Base-by-base conservation (phyloP, 768 basidiomycete genomes). In the Mycena galericulata region DNA sequence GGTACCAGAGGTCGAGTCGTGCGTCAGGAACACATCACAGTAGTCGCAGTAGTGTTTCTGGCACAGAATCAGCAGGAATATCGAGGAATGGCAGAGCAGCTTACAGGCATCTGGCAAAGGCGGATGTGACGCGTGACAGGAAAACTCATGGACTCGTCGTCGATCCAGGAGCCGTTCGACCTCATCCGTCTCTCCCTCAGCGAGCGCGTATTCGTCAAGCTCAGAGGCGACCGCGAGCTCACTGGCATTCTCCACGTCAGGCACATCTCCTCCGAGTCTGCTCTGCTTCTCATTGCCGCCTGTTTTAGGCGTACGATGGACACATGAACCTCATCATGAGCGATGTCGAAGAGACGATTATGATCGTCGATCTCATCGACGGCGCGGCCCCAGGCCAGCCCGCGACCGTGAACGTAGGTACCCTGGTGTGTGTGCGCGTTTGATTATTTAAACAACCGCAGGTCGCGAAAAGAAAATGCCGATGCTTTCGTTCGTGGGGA, bases 301-400 rank as follows among this genome's bases (percentile, higher is more conserved):
- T 30, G 64, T 68, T 72, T 15, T 75, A 99, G 98, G 98, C 98
- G 24, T 99, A 99, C 76, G 98, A 99, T 82, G 98, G 97, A n/a
- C 98, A 99, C 80, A 99, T 99, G 98, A 99, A 99, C 79, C 86
- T 99, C 74, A 98, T 99, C 70, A 86, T 99, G 74, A 96, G 95
- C 74, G 95, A 98, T 76, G 98, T 98, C 18, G 97, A 98, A 77
- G 98, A 99, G 83, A 96, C 93, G 3, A 95, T 99, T 69, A 93
- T 97, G 89, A 86, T 98, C 69, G 95, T 98, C n/a, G 96, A 98
- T 71, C 82, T 86, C 2, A 82, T 86, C n/a, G 96, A 97, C 38
- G 87, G 86, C 46, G 88, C 82, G 14, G 80, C 85, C 10, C 85
- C 86, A 63, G 83, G 83, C 3, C 85, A 87, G 62, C 47, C 65